Evolutionary conservation across 108 stramenopile species (phyloP).

Genomic region (Cyclostephanos tholiformis): DNA sequence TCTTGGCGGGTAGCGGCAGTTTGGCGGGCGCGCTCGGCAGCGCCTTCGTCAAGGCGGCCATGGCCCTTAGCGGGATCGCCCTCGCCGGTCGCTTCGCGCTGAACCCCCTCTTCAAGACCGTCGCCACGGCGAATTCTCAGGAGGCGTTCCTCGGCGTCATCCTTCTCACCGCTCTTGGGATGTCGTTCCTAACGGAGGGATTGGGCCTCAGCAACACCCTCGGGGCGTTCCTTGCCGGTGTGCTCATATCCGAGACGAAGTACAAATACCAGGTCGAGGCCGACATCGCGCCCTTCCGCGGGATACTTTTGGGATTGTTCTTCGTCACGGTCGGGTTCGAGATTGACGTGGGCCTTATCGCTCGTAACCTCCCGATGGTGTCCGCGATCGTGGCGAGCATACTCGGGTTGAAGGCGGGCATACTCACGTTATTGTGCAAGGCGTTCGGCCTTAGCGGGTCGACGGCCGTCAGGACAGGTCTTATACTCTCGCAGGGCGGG

Average conservation of each 20-base stretch:
- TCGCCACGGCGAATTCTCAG: constrained; percentile 83
- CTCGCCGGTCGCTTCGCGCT: constrained; percentile 83
- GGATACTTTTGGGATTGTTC: constrained; percentile 93
- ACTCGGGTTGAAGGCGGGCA: constrained; percentile 83
- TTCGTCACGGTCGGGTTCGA: constrained; percentile 97
- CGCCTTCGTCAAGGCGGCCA: constrained; percentile 85
- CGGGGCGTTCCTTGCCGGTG: constrained; percentile 96
- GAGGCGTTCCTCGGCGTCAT: constrained; percentile 95
- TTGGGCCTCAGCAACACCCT: constrained; percentile 94
- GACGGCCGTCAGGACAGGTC: constrained; percentile 85
- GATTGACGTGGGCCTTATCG: constrained; percentile 86
- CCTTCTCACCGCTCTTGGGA: constrained; percentile 89
- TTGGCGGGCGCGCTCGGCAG: constrained; percentile 81
- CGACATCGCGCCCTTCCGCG: constrained; percentile 95
- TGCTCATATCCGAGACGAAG: constrained; percentile 93
- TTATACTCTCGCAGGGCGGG: constrained; percentile 93
- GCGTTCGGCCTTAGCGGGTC: constrained; percentile 84
- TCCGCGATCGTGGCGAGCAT: constrained; percentile 80
- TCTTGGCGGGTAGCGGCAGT: constrained; percentile 89
- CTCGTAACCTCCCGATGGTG: constrained; percentile 68
- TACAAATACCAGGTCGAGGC: constrained; percentile 95
- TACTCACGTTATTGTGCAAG: constrained; percentile 66
- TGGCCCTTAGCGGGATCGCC: constrained; percentile 88
- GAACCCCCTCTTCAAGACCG: constrained; percentile 88
- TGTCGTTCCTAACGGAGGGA: constrained; percentile 95